Evolutionary conservation across 2,329 filamentous ascomycete genomes (phyloP).

Genomic region (Aspergillus quadrilineatus): DNA sequence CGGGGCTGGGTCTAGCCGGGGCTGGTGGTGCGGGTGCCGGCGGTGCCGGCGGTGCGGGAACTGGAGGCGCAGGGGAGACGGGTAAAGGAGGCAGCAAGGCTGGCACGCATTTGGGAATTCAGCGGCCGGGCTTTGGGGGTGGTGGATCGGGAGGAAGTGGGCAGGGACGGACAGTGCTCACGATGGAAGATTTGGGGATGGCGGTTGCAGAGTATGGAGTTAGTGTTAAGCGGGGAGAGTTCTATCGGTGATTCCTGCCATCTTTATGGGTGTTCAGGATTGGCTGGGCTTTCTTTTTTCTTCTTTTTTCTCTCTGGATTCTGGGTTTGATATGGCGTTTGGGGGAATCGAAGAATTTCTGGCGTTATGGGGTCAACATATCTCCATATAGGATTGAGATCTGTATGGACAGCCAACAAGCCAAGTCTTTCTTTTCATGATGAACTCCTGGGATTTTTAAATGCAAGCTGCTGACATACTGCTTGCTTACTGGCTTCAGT

Average conservation of each 20-base stretch:
- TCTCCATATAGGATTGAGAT: background rate
- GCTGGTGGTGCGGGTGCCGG: constrained; percentile 52
- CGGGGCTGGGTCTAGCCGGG: constrained; percentile 51
- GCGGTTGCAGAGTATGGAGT: constrained; percentile 97
- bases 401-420: background rate
- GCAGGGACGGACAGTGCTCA: constrained; percentile 89
- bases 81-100: constrained; percentile 44
- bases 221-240: constrained; percentile 95
- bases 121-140: constrained; percentile 77
- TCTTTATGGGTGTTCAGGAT: background rate
- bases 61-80: constrained; percentile 36
- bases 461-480: too few relatives aligned
- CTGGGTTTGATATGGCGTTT: constrained; percentile 1
- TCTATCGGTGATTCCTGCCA: constrained; percentile 67
- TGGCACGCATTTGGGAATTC: constrained; percentile 65
- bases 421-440: too few relatives aligned
- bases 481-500: too few relatives aligned
- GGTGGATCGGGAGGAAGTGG: constrained; percentile 79
- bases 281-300: background rate
- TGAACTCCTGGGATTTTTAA: too few relatives aligned
- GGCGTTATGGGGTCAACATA: background rate
- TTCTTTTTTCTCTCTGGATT: background rate
- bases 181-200: constrained; percentile 99
- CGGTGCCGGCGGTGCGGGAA: constrained; percentile 52
- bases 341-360: background rate